These are phyloP conservation scores for Leucocoprinus birnbaumii DNA, from an alignment of 768 basidiomycete genomes.

Conservation along the genomic window DNA sequence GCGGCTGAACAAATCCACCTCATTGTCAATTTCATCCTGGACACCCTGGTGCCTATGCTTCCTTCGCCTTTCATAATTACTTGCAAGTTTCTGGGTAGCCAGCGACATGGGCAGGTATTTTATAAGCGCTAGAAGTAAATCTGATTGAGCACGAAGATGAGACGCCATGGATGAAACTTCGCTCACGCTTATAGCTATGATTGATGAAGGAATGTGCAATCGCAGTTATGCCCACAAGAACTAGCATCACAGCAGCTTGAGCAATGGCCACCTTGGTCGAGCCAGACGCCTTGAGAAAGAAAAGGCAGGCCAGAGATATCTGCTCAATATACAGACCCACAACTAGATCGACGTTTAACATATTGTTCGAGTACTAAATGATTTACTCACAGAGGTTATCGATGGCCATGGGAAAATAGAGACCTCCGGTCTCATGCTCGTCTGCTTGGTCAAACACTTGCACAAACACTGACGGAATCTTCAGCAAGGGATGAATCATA, in stretches of 20 bases:
- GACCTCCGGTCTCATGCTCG: conserved; percentile 43
- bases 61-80: conserved; percentile 34
- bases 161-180: neutral
- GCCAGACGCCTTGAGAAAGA: conserved; percentile 54
- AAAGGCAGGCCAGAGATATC: conserved; percentile 59
- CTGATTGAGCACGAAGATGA: neutral
- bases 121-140: conserved; percentile 37
- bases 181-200: conserved; percentile 39
- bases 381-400: conserved; percentile 43
- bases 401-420: conserved; percentile 44
- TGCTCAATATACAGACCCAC: conserved; percentile 74
- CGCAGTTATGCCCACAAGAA: conserved; percentile 53
- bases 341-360: conserved; percentile 31
- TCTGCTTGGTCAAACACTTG: conserved; percentile 54
- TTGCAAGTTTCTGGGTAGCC: conserved; percentile 52
- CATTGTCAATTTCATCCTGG: conserved; percentile 18
- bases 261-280: conserved; percentile 33
- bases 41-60: conserved; percentile 17
- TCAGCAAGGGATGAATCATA: neutral
- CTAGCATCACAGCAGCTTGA: conserved; percentile 55
- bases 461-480: conserved; percentile 33
- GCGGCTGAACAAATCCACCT: conserved; percentile 36
- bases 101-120: conserved; percentile 60
- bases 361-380: conserved; percentile 14
- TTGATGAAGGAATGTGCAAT: conserved; percentile 35